These are phyloP conservation scores for Crithidia thermophila DNA, from an alignment of 208 protist species.

Conservation along the genomic window DNA sequence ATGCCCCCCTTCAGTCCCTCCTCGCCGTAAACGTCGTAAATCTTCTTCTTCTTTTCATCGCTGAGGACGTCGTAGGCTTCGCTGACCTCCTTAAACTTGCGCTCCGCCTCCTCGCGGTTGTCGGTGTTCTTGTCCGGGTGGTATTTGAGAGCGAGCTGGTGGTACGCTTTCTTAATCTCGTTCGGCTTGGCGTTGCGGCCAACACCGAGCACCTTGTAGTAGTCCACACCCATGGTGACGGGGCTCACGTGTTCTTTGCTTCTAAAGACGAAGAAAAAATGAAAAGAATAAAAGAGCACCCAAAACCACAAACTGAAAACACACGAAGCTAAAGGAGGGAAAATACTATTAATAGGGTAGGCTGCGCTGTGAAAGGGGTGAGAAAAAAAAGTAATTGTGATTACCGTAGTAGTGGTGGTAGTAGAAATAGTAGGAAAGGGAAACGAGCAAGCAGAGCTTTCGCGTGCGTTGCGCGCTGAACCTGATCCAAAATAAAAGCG, in stretches of 20 bases:
- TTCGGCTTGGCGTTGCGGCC: slow-evolving; percentile 61
- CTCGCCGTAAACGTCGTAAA: slow-evolving; percentile 98
- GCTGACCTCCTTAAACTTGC: slow-evolving; percentile 94
- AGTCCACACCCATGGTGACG: slow-evolving; percentile 76
- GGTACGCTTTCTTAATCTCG: slow-evolving; percentile 93
- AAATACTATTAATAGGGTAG: too few species aligned
- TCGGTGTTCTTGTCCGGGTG: slow-evolving; percentile 94
- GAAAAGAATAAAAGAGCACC: too few species aligned
- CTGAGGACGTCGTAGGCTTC: slow-evolving; percentile 98
- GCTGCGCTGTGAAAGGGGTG: too few species aligned
- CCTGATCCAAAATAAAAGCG: too few species aligned
- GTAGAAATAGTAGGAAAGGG: too few species aligned
- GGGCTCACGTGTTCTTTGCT: too few species aligned
- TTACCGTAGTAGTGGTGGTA: too few species aligned
- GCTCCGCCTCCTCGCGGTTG: slow-evolving; percentile 83
- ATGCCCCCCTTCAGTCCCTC: slow-evolving; percentile 94
- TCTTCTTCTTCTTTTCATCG: slow-evolving; percentile 95
- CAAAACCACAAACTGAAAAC: too few species aligned
- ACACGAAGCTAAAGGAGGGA: too few species aligned
- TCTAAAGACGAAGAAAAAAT: neutral
- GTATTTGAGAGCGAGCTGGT: slow-evolving; percentile 91
- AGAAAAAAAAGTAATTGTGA: too few species aligned
- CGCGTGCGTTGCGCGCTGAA: too few species aligned
- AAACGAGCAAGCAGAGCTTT: too few species aligned
- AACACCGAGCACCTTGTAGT: slow-evolving; percentile 90